These are phyloP conservation scores for Jaltomata sinuosa DNA, from an alignment of 257 asterid genomes.

Conservation along the genomic window DNA sequence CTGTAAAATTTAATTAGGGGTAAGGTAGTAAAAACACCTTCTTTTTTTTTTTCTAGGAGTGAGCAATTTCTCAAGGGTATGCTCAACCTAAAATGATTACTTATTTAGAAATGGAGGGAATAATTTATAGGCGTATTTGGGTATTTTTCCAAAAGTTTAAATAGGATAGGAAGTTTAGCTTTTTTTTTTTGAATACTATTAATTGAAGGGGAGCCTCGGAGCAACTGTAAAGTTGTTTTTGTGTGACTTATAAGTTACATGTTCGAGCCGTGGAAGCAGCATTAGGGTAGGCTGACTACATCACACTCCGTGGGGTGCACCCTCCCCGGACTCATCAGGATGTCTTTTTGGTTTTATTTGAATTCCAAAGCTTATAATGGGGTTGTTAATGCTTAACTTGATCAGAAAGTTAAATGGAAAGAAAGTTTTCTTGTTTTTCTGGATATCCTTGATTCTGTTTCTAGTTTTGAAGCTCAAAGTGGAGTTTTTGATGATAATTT, in stretches of 20 bases:
- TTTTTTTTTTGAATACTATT: not conserved
- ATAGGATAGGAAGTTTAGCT: not conserved
- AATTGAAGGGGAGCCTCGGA: not conserved
- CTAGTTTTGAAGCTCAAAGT: not conserved
- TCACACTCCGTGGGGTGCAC: not conserved
- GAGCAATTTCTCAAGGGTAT: too few relatives aligned
- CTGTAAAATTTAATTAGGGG: too few relatives aligned
- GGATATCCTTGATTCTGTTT: not conserved
- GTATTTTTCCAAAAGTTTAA: not conserved
- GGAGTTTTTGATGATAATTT: not conserved
- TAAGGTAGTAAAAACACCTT: too few relatives aligned
- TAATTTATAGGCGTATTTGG: too few relatives aligned
- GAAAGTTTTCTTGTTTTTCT: not conserved
- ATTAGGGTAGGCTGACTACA: not conserved
- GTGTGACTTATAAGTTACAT: not conserved
- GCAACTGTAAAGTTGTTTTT: not conserved
- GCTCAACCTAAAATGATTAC: too few relatives aligned
- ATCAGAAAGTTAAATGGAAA: not conserved
- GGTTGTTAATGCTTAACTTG: not conserved
- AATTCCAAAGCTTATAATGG: not conserved
- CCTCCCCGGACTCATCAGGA: too few relatives aligned
- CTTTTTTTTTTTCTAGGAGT: too few relatives aligned
- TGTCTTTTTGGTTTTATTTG: not conserved
- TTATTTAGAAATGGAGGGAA: too few relatives aligned
- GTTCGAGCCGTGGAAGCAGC: not conserved